These are phyloP conservation scores for Hymenoscyphus fraxineus DNA, from an alignment of 2,329 filamentous ascomycete genomes.

Conservation along the genomic window DNA sequence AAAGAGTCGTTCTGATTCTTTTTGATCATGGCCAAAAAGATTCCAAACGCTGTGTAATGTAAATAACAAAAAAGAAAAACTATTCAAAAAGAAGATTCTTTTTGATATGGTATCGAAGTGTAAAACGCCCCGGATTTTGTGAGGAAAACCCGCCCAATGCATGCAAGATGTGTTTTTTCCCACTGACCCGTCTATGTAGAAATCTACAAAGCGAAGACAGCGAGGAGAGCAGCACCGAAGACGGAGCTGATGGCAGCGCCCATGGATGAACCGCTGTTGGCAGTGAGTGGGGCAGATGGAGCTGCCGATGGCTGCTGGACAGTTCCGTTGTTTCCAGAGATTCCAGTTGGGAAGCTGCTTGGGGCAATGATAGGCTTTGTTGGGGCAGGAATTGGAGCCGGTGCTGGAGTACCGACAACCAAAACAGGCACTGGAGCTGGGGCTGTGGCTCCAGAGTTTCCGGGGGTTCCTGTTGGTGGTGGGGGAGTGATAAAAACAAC, in stretches of 20 bases:
- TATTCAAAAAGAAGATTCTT: not conserved
- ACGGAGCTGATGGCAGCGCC: slow-evolving; percentile 28
- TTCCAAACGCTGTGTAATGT: slow-evolving; percentile 1
- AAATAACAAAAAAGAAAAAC: not conserved
- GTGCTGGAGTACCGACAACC: slow-evolving; percentile 38
- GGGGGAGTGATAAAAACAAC: slow-evolving; percentile 42
- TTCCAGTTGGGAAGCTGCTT: slow-evolving; percentile 23
- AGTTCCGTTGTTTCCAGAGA: slow-evolving; percentile 23
- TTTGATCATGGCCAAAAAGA: not conserved
- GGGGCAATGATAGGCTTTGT: slow-evolving; percentile 33
- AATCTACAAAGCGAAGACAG: slow-evolving; percentile 27
- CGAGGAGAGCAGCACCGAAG: slow-evolving; percentile 27
- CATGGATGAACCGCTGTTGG: slow-evolving; percentile 16
- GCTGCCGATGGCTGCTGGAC: slow-evolving; percentile 12
- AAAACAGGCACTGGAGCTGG: slow-evolving; percentile 9
- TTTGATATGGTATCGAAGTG: not conserved
- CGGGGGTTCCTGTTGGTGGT: slow-evolving; percentile 5
- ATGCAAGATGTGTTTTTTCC: not conserved
- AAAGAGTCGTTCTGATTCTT: not conserved
- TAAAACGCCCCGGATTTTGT: not conserved
- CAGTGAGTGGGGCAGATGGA: slow-evolving; percentile 36
- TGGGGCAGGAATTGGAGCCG: slow-evolving; percentile 11
- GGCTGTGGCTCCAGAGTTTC: slow-evolving; percentile 12
- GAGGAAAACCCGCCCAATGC: not conserved
- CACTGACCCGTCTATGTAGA: not conserved